Percentiles rank a stretch among this genome's conserved stretches.
phyloP scores from a whole-genome alignment of 2,329 filamentous ascomycete genomes.

The Nemania diffusa region DNA sequence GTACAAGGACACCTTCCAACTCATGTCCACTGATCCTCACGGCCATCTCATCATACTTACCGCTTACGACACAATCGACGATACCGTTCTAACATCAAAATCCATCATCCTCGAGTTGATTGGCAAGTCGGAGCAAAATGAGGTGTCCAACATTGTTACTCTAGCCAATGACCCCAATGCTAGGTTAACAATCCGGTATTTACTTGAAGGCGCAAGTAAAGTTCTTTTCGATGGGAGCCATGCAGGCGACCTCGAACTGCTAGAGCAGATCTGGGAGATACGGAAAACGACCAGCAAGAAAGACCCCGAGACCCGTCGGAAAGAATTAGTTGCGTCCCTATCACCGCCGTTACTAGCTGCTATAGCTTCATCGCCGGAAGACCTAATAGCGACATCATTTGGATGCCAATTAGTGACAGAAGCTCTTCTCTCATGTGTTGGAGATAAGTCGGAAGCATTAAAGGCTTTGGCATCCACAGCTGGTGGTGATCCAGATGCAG shows the following conservation, averaged over 20 bases:
- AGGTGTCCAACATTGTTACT: constrained; percentile 71
- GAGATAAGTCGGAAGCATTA: constrained; percentile 80
- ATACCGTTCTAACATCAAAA: constrained; percentile 89
- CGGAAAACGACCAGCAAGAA: constrained; percentile 92
- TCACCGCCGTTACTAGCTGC: constrained; percentile 80
- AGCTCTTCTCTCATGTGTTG: constrained; percentile 78
- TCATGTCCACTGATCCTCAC: constrained; percentile 82
- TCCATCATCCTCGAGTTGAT: constrained; percentile 88
- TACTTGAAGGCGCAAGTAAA: constrained; percentile 75
- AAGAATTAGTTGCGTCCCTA: constrained; percentile 79
- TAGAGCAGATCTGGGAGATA: constrained; percentile 82
- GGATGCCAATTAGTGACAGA: constrained; percentile 89
- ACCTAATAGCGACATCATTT: constrained; percentile 79
- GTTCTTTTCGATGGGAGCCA: constrained; percentile 70
- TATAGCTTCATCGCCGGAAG: constrained; percentile 73
- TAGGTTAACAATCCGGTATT: constrained; percentile 78
- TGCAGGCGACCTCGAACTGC: constrained; percentile 72
- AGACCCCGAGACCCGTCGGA: constrained; percentile 77
- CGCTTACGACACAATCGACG: constrained; percentile 91
- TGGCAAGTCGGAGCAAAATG: constrained; percentile 72
- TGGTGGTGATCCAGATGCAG: constrained; percentile 61
- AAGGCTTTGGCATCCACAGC: constrained; percentile 74
- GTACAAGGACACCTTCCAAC: constrained; percentile 88
- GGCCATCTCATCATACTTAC: constrained; percentile 85
- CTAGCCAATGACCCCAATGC: constrained; percentile 73